Conservation (phyloP, 495 filamentous ascomycete genomes). For the Hypoxylon intermedium region DNA sequence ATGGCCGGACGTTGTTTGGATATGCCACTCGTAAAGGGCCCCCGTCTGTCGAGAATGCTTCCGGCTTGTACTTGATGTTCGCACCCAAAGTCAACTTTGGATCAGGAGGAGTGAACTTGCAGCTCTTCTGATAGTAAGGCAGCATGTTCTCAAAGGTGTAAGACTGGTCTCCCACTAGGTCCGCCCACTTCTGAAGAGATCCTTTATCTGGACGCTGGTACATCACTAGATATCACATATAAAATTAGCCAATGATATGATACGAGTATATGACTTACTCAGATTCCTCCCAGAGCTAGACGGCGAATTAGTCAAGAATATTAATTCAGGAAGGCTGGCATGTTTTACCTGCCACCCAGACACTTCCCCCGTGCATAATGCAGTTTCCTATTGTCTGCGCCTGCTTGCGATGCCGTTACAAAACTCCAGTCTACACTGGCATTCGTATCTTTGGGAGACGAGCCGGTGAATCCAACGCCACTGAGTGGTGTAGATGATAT, state of each 20-base stretch:
- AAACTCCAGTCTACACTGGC: constrained; percentile 57
- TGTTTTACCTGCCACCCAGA: constrained; percentile 45
- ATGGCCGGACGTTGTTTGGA: constrained; percentile 4
- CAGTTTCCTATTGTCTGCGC: constrained; percentile 23
- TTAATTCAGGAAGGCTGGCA: neutral
- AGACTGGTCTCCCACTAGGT: constrained; percentile 58
- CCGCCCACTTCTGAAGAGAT: constrained; percentile 62
- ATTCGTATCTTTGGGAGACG: too few relatives aligned
- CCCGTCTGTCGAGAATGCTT: neutral
- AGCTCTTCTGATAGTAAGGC: constrained; percentile 60
- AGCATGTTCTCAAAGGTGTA: constrained; percentile 61
- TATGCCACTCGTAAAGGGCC: constrained; percentile 8
- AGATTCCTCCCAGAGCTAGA: constrained; percentile 53
- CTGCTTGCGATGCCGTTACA: constrained; percentile 47
- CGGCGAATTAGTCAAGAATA: neutral
- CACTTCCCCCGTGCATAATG: constrained; percentile 52
- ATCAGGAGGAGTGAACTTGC: constrained; percentile 58
- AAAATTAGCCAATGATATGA: too few relatives aligned
- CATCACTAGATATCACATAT: too few relatives aligned
- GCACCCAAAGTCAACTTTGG: neutral
- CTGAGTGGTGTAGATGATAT: too few relatives aligned
- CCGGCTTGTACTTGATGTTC: neutral
- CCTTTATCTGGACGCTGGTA: constrained; percentile 44
- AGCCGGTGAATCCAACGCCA: too few relatives aligned
- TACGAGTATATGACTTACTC: too few relatives aligned